A percentile compares a stretch with the other conserved stretches of the same genome.
phyloP scores from a whole-genome alignment of 139 green algal species.

The Volvox africanus region DNA sequence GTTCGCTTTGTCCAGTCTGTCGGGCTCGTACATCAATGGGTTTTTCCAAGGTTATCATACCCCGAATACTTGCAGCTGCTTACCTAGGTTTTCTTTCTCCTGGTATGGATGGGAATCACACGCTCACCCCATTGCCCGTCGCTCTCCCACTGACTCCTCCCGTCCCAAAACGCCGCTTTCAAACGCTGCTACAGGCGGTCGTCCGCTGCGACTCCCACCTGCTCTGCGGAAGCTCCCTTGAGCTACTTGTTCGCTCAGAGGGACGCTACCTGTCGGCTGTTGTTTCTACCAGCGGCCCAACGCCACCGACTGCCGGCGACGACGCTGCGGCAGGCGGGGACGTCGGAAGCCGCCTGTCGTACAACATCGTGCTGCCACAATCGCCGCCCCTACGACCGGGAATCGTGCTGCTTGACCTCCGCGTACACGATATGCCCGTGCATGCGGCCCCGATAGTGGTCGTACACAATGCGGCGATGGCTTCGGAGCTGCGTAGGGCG shows the following conservation, averaged over 20 bases:
- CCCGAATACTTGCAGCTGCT: too few species aligned
- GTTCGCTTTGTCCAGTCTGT: too few species aligned
- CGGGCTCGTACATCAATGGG: too few species aligned
- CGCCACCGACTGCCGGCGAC: neutral
- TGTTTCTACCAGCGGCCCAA: neutral
- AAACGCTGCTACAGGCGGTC: neutral
- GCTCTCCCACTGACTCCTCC: too few species aligned
- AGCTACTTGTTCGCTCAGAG: constrained; percentile 20
- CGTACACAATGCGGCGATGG: neutral
- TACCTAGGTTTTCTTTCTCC: too few species aligned
- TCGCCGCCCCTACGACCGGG: neutral
- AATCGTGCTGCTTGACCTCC: constrained; percentile 1
- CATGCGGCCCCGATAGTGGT: neutral
- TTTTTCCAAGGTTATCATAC: too few species aligned
- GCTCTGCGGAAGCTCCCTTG: neutral
- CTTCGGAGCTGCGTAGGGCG: neutral
- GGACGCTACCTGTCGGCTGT: constrained; percentile 16
- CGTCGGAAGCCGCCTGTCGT: neutral
- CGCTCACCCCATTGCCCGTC: too few species aligned
- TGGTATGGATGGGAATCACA: too few species aligned
- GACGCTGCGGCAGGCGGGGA: constrained; percentile 2
- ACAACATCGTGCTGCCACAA: neutral
- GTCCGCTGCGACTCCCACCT: neutral
- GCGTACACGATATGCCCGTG: neutral
- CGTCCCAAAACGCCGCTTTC: too few species aligned